Percentiles rank a stretch among this genome's conserved stretches.
Conservation (phyloP, 2,329 filamentous ascomycete species). For the Monosporascus sp. region DNA sequence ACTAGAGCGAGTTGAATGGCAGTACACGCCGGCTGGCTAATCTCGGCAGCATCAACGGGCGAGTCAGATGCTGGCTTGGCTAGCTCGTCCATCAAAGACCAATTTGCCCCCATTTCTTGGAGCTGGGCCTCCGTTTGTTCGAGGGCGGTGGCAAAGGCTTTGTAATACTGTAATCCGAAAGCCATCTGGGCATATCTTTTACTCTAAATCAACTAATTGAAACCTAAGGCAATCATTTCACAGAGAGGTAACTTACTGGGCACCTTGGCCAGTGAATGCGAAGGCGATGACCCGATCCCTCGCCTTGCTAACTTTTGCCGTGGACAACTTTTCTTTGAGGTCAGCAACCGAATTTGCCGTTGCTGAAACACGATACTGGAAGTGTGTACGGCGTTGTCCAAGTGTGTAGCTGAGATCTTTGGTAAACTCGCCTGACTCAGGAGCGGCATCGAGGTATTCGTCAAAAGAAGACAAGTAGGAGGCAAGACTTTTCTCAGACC, state of each 20-base stretch:
- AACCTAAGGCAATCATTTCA: neutral
- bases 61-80: constrained; percentile 10
- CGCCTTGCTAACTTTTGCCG: constrained; percentile 3
- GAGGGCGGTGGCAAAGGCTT: constrained; percentile 8
- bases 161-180: constrained; percentile 1
- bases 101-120: constrained; percentile 16
- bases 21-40: constrained; percentile 32
- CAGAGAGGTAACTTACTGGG: constrained; percentile 21
- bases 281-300: constrained; percentile 12
- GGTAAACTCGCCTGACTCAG: constrained; percentile 9
- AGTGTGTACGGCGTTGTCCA: constrained; percentile 22
- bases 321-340: neutral
- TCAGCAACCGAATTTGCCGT: constrained; percentile 6
- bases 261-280: constrained; percentile 31
- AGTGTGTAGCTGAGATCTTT: constrained; percentile 23
- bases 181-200: constrained; percentile 7
- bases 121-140: constrained; percentile 15
- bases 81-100: constrained; percentile 24
- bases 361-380: constrained; percentile 12
- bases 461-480: constrained; percentile 17
- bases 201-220: neutral
- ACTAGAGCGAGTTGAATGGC: constrained; percentile 34
- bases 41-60: constrained; percentile 19
- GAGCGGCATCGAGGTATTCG: constrained; percentile 14
- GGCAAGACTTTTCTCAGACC: constrained; percentile 9